Conservation (phyloP, 768 basidiomycete species). For the Russula virescens region DNA sequence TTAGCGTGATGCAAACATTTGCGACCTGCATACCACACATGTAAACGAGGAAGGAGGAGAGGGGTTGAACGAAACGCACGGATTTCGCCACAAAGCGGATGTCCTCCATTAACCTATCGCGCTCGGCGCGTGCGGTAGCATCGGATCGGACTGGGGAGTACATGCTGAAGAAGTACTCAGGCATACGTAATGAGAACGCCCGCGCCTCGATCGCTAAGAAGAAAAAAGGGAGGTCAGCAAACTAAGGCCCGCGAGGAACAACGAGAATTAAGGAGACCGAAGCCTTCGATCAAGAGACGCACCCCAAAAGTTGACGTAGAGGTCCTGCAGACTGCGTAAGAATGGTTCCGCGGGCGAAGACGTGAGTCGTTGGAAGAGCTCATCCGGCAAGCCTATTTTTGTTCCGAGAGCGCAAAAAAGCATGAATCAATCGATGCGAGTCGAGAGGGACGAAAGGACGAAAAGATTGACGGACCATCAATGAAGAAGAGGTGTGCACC, state of each 20-base stretch:
- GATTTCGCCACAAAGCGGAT: conserved; percentile 67
- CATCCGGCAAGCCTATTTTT: conserved; percentile 64
- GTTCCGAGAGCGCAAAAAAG: neutral
- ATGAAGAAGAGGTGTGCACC: conserved; percentile 90
- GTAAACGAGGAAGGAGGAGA: neutral
- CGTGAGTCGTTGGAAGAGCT: conserved; percentile 68
- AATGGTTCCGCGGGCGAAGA: conserved; percentile 71
- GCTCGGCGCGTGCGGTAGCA: conserved; percentile 56
- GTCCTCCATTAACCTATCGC: conserved; percentile 82
- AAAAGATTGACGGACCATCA: conserved; percentile 56
- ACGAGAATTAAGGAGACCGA: too few relatives aligned
- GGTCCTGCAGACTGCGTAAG: conserved; percentile 73
- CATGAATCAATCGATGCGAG: neutral
- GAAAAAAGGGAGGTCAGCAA: neutral
- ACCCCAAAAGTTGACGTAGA: conserved; percentile 95
- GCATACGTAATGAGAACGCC: conserved; percentile 72
- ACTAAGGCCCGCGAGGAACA: neutral
- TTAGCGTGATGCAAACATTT: conserved; percentile 83
- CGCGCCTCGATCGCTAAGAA: conserved; percentile 75
- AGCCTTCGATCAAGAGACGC: conserved; percentile 28
- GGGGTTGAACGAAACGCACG: conserved; percentile 36
- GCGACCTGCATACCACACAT: conserved; percentile 54
- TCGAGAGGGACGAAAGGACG: too few relatives aligned
- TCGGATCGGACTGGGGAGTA: conserved; percentile 81
- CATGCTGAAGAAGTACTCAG: conserved; percentile 79